These are phyloP conservation scores for Lasiodiplodia hormozganensis DNA, from an alignment of 2,329 filamentous ascomycete species.

Conservation along the genomic window DNA sequence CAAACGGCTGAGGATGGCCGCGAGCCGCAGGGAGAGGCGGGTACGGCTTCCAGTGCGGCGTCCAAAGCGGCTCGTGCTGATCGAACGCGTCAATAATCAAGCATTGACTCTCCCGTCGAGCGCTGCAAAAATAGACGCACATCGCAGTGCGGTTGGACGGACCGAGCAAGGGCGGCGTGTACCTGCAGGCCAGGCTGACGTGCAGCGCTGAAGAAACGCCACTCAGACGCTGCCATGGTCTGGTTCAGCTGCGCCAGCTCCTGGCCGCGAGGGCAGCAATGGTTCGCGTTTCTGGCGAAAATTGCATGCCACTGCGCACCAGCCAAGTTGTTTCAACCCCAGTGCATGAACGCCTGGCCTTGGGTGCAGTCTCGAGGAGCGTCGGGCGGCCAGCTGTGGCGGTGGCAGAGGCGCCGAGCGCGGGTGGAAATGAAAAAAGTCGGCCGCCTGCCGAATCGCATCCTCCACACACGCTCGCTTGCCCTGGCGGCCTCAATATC, in stretches of 20 bases:
- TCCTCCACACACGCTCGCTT: background rate
- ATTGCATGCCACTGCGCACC: background rate
- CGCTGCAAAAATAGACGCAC: slow-evolving; percentile 2
- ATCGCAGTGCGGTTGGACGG: background rate
- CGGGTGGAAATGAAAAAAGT: too few relatives aligned
- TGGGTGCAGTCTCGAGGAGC: too few relatives aligned
- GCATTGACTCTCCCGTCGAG: background rate
- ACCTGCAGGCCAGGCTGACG: slow-evolving; percentile 10
- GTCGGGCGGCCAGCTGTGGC: too few relatives aligned
- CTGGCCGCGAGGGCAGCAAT: background rate
- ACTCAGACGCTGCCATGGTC: background rate
- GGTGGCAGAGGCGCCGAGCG: too few relatives aligned
- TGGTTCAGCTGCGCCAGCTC: background rate
- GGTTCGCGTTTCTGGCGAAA: background rate
- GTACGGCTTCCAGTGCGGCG: background rate
- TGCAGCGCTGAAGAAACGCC: background rate
- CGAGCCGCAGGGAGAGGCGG: background rate
- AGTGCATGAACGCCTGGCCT: background rate
- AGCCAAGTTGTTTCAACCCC: background rate
- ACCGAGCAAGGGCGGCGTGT: background rate
- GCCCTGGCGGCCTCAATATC: background rate
- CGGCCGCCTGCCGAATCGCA: background rate
- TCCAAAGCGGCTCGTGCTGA: slow-evolving; percentile 9
- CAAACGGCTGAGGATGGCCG: too few relatives aligned
- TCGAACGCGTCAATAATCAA: slow-evolving; percentile 21